Percentiles rank a stretch among this genome's conserved stretches.
phyloP scores from a whole-genome alignment of 2,329 filamentous ascomycete species.

The Fusarium virguliforme region DNA sequence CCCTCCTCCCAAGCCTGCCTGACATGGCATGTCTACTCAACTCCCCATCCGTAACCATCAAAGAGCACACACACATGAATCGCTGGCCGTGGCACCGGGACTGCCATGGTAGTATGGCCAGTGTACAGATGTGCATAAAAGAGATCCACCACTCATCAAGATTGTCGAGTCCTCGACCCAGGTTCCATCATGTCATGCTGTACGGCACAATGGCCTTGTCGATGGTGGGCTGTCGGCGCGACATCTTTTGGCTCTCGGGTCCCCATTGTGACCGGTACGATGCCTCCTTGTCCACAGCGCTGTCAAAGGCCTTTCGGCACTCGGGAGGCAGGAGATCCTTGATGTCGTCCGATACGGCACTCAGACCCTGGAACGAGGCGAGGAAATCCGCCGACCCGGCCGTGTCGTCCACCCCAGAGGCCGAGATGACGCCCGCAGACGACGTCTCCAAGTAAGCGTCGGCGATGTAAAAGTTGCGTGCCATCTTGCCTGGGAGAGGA shows the following conservation, averaged over 20 bases:
- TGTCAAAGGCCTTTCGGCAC: slow-evolving; percentile 81
- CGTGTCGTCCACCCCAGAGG: slow-evolving; percentile 62
- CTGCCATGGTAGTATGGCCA: neutral
- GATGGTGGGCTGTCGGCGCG: slow-evolving; percentile 69
- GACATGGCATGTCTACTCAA: slow-evolving; percentile 7
- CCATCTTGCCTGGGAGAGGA: slow-evolving; percentile 64
- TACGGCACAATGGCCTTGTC: slow-evolving; percentile 77
- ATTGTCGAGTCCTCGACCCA: neutral
- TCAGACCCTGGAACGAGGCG: slow-evolving; percentile 72
- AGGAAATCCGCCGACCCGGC: slow-evolving; percentile 65
- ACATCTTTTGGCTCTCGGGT: slow-evolving; percentile 73
- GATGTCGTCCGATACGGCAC: slow-evolving; percentile 76
- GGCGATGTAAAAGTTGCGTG: slow-evolving; percentile 71
- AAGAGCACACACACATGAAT: slow-evolving; percentile 24
- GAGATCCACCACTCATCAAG: neutral
- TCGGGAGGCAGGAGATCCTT: slow-evolving; percentile 77
- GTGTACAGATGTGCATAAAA: slow-evolving; percentile 13
- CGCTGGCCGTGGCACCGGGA: slow-evolving; percentile 9
- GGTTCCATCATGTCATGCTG: slow-evolving; percentile 57
- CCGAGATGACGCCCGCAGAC: slow-evolving; percentile 62
- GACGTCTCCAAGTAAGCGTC: slow-evolving; percentile 71
- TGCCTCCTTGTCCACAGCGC: slow-evolving; percentile 75
- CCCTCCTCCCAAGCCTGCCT: slow-evolving; percentile 11
- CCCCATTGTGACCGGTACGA: slow-evolving; percentile 84
- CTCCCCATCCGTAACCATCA: slow-evolving; percentile 14